Evolutionary conservation across 164 flowering plant genomes (phyloP), one percentile per base, ranked within the genome.

Genomic region (Paratinospora sagittata): DNA sequence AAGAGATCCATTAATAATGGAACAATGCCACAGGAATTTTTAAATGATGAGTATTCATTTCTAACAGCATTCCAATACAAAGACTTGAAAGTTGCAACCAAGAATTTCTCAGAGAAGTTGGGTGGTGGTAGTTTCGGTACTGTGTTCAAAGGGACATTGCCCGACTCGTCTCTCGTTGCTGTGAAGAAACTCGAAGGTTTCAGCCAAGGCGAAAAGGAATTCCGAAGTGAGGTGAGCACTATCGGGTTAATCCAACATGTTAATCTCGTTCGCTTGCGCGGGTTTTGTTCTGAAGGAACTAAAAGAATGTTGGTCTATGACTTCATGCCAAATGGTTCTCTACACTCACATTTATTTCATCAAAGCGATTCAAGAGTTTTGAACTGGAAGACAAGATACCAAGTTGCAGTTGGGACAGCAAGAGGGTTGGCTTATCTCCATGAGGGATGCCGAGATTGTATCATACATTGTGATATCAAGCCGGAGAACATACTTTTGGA

Each of bases 121-220:
- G 34, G 34, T 30, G 34, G 34, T 30, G 34, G 34, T 30, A 30
- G 34, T 30, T 30, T 30, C 4, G 34, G 34, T 30, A 30, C 34
- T 30, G 34, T 30, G 34, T 30, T 30, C 34, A 30, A 30, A 8
- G 24, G 61, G 3, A 2, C 69, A 6, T 63, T 86, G 73, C 73
- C 81, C 0, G 82, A 86, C 67, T 77, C 84, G 6, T 52, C 78
- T 66, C 74, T 71, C 34, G 63, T 86, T 47, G 89, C 86, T 13
- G 89, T 86, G 73, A 86, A 86, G 82, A 82, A 80, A 75, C 87
- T 84, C 2, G 84, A 85, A 63, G 76, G 85, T 70, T 36, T 77
- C 24, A 70, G 79, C 8, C 93, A 86, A 73, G 84, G 84, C 3
- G 85, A 85, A 62, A 86, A 86, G 81, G 85, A 85, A 63, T 86